Evolutionary conservation across 495 filamentous ascomycete species (phyloP), one percentile per base, ranked within the genome.

Genomic region (Neurospora sp.): DNA sequence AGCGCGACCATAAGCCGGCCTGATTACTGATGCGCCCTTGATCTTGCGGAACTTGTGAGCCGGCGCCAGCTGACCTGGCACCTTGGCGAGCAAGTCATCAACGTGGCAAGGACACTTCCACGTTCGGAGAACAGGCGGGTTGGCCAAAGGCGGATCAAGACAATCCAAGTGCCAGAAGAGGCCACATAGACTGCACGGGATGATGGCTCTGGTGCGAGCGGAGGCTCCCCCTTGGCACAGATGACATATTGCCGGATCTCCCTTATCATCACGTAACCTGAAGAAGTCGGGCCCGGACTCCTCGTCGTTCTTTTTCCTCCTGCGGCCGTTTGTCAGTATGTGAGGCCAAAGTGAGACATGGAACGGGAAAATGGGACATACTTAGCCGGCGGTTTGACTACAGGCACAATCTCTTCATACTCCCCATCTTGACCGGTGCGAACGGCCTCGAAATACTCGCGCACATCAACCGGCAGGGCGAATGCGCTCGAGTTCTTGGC

Each of bases 61-160:
- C 22, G 88, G 86, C 1, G 76, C 84, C 37, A 87, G 79, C 39
- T 74, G 41, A 7, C 71, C 79, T 3, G 84, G 82, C 1, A 86
- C 68, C 40, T 80, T 76, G 8, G 70, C 72, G 3, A 89, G 80
- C 17, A 87, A 76, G 38, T 87, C 84, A 65, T 93, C 91, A 41
- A 91, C 85, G 80, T 99, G 96, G 77, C 89, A 90, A 73, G 96
- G 95, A 76, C 96, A 99, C 84, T 89, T 90, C 94, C 94, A 99
- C 38, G 88, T 91, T 70, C 88, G 85, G 65, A 89, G 84, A 6
- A 86, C 77, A 5, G 95, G 94, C 16, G 93, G 92, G 69, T 89
- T 87, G 38, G 94, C 89, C 78, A 94, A 78, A 38, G 96, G 96
- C 3, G 93, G 92, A 78, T 94, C 89, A 17, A 96, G 82, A 81